A percentile compares a stretch with the other conserved stretches of the same genome.
phyloP scores from a whole-genome alignment of 176 grass and related monocot genomes.

The Cenchrus americanus region DNA sequence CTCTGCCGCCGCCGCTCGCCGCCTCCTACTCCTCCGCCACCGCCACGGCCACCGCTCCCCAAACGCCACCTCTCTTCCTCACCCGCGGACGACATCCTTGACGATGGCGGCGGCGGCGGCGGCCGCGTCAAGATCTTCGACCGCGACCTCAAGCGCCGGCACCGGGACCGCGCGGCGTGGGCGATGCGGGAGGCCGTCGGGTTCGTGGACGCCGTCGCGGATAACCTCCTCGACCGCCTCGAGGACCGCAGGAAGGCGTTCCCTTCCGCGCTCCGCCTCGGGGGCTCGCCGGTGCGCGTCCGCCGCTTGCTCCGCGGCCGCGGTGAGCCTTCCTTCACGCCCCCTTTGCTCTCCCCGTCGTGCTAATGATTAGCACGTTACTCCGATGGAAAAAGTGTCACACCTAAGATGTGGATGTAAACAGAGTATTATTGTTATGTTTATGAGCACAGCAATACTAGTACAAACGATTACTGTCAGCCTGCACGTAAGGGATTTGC shows the following conservation, averaged over 20 bases:
- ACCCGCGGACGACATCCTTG: background rate
- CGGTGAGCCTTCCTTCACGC: conserved; percentile 42
- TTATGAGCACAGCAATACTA: background rate
- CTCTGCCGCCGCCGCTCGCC: conserved; percentile 19
- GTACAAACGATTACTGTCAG: background rate
- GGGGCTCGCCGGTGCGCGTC: conserved; percentile 68
- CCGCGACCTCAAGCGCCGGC: conserved; percentile 83
- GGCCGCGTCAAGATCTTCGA: conserved; percentile 78
- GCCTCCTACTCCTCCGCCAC: conserved; percentile 20
- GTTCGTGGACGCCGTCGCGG: conserved; percentile 59
- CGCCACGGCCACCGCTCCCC: background rate
- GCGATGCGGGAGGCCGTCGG: conserved; percentile 57
- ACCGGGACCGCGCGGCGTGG: conserved; percentile 93
- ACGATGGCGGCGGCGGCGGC: conserved; percentile 34
- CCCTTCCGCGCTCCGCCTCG: conserved; percentile 73
- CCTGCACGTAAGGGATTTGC: background rate
- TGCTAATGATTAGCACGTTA: background rate
- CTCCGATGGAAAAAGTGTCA: background rate
- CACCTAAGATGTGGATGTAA: background rate
- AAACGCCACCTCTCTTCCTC: conserved; percentile 33
- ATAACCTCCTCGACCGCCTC: conserved; percentile 89
- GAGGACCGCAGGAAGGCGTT: conserved; percentile 88
- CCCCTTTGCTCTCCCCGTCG: background rate
- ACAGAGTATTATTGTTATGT: background rate
- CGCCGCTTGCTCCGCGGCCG: conserved; percentile 73